Conservation (phyloP, 352 stramenopile species). For the Blastocystis sp. region DNA sequence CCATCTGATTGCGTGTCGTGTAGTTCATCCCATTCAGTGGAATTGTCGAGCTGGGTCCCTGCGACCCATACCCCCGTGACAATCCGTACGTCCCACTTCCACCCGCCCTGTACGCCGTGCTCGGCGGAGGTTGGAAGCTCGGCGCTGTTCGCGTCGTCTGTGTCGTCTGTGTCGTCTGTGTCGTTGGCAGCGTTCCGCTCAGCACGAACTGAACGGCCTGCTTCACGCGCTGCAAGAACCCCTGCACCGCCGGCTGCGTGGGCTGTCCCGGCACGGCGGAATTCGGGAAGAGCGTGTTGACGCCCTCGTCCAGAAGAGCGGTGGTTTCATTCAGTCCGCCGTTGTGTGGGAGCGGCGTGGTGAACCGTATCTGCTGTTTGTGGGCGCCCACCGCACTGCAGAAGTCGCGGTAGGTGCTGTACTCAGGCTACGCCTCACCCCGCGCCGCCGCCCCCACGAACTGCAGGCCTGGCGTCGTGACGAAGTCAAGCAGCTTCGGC, state of each 20-base stretch:
- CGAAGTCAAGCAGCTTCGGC: not conserved
- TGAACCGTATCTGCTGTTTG: not conserved
- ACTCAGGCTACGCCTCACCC: constrained; percentile 18
- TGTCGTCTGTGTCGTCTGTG: too few species aligned
- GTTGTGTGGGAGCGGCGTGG: not conserved
- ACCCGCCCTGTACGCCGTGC: too few species aligned
- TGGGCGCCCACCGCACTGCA: not conserved
- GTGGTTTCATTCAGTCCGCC: constrained; percentile 9
- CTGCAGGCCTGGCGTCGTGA: not conserved
- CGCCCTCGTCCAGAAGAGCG: constrained; percentile 14
- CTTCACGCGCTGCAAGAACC: constrained; percentile 8
- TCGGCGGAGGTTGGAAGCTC: too few species aligned
- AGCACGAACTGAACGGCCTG: not conserved
- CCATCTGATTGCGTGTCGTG: too few species aligned
- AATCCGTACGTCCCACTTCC: too few species aligned
- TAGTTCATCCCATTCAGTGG: too few species aligned
- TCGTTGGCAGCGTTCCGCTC: not conserved
- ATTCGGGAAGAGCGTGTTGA: not conserved
- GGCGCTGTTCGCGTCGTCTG: too few species aligned
- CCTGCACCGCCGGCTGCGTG: not conserved
- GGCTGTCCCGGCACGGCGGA: not conserved
- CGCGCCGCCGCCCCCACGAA: not conserved
- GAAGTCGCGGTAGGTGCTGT: not conserved
- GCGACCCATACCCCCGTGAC: too few species aligned
- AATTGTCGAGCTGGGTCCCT: too few species aligned